Conservation (phyloP, 164 flowering plant species). For the Brasenia schreberi region DNA sequence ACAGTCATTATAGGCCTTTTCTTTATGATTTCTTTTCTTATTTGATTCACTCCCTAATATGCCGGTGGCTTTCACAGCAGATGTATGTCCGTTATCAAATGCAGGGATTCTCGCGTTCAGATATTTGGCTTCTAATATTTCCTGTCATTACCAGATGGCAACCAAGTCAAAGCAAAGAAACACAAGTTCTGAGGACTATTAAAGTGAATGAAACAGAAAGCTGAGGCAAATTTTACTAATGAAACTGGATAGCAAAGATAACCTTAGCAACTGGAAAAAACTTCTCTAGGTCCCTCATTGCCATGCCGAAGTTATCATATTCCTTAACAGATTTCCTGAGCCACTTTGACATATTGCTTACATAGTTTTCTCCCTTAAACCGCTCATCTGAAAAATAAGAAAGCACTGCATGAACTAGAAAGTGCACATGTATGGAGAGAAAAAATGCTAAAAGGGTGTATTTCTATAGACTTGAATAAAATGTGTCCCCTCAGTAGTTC, state of each 20-base stretch:
- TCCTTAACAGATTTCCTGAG: conserved; percentile 61
- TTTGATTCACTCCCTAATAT: conserved; percentile 10
- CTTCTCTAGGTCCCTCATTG: conserved; percentile 42
- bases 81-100: not conserved
- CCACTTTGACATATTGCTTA: conserved; percentile 77
- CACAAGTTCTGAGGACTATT: not conserved
- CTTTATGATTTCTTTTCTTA: conserved; percentile 19
- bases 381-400: conserved; percentile 62
- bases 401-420: not conserved
- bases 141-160: conserved; percentile 27
- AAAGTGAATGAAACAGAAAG: not conserved
- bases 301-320: conserved; percentile 43
- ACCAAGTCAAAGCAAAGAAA: not conserved
- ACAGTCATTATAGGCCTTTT: conserved; percentile 4
- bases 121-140: conserved; percentile 19
- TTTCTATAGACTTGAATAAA: too few species aligned
- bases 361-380: conserved; percentile 53
- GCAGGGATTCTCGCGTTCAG: not conserved
- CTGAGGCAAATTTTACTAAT: not conserved
- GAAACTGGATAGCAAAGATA: not conserved
- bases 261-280: conserved; percentile 73
- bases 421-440: too few species aligned
- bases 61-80: not conserved
- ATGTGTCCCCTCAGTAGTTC: too few species aligned
- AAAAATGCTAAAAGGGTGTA: too few species aligned